Evolutionary conservation across 345 rosid species (phyloP).

Genomic region (Streptanthus diversifolius): DNA sequence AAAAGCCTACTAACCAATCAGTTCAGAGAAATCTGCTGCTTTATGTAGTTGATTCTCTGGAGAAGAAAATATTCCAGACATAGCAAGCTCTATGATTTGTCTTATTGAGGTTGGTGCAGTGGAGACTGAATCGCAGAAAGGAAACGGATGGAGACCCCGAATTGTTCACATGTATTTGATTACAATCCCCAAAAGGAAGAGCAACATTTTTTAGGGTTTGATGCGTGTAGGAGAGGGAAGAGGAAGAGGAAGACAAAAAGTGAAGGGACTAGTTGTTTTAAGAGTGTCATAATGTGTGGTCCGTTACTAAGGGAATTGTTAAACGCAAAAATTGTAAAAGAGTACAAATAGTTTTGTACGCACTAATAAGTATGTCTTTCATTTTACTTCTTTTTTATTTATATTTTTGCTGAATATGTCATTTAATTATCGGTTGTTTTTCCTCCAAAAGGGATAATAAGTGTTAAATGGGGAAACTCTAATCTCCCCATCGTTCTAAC

Average conservation of each 20-base stretch:
- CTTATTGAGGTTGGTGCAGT: conserved; percentile 31
- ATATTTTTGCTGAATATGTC: too few relatives aligned
- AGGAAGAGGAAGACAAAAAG: conserved; percentile 29
- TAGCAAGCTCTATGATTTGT: conserved; percentile 47
- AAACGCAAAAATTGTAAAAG: too few relatives aligned
- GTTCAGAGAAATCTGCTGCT: conserved; percentile 45
- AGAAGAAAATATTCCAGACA: conserved; percentile 51
- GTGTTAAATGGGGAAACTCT: too few relatives aligned
- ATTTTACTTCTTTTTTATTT: too few relatives aligned
- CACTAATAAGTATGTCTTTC: too few relatives aligned
- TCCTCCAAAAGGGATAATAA: too few relatives aligned
- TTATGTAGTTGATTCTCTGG: conserved; percentile 41
- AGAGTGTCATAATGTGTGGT: conserved; percentile 1
- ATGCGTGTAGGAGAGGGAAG: conserved; percentile 29
- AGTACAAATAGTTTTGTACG: too few relatives aligned
- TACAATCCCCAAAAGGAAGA: not conserved
- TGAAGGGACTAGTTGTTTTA: conserved; percentile 10
- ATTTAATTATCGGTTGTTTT: too few relatives aligned
- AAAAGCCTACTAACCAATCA: conserved; percentile 56
- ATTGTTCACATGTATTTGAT: conserved; percentile 26
- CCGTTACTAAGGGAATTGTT: not conserved
- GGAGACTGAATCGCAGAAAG: conserved; percentile 59
- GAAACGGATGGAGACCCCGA: conserved; percentile 49
- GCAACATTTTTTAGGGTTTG: conserved; percentile 33
- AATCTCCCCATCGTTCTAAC: too few relatives aligned